phyloP scores from a whole-genome alignment of 148 eudicot genomes.

The Vaccinium darrowii region DNA sequence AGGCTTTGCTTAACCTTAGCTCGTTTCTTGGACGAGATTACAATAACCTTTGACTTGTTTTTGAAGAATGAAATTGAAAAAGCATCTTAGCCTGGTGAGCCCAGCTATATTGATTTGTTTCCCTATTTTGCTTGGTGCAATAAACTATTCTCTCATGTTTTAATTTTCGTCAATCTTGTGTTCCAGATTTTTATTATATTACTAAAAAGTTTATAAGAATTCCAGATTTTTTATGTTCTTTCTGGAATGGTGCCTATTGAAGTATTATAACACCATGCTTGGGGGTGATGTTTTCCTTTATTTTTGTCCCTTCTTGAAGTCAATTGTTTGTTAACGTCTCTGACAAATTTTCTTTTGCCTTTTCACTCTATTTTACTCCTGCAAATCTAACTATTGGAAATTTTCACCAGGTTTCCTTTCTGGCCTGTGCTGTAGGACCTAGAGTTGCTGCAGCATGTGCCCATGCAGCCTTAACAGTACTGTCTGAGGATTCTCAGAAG shows the following conservation, averaged over 20 bases:
- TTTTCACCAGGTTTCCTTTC: slow-evolving; percentile 72
- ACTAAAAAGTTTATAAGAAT: neutral
- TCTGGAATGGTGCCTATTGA: neutral
- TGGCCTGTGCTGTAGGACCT: slow-evolving; percentile 93
- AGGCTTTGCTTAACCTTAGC: neutral
- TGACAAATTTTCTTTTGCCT: neutral
- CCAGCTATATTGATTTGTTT: neutral
- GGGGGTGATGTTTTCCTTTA: slow-evolving; percentile 3
- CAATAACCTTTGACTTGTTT: slow-evolving; percentile 4
- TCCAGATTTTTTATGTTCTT: neutral
- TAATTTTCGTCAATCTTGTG: neutral
- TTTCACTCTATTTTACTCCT: neutral
- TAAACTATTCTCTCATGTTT: neutral
- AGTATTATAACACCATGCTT: neutral
- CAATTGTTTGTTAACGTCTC: neutral
- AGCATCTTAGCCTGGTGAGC: neutral
- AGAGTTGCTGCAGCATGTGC: slow-evolving; percentile 99
- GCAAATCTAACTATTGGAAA: slow-evolving; percentile 25
- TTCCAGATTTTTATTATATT: neutral
- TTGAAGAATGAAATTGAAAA: slow-evolving; percentile 11
- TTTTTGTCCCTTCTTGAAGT: neutral
- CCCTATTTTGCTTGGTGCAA: slow-evolving; percentile 1
- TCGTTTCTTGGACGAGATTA: neutral
- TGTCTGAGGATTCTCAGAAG: slow-evolving; percentile 45
- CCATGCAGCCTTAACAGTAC: slow-evolving; percentile 79